Conservation (phyloP, 2,329 filamentous ascomycete genomes). For the Apiospora rasikravindrae region DNA sequence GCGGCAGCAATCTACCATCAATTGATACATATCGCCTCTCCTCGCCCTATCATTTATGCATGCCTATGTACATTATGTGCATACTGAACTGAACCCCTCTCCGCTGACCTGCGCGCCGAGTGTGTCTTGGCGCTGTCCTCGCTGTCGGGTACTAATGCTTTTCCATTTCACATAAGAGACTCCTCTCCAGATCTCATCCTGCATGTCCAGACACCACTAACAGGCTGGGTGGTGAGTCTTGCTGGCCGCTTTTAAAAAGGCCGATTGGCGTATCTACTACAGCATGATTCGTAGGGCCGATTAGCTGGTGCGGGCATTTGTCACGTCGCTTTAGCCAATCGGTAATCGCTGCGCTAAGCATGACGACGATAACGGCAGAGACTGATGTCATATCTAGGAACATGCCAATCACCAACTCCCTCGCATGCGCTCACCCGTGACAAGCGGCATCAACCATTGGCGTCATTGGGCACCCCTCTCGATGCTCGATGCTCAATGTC, state of each 20-base stretch:
- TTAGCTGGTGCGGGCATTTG: background rate
- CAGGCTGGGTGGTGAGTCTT: background rate
- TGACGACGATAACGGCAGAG: background rate
- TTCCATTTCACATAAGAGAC: background rate
- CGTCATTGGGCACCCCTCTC: background rate
- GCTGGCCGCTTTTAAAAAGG: slow-evolving; percentile 6
- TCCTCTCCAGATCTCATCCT: background rate
- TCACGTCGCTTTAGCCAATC: slow-evolving; percentile 12
- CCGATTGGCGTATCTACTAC: slow-evolving; percentile 7
- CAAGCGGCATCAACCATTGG: background rate
- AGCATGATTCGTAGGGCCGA: slow-evolving; percentile 1
- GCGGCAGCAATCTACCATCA: background rate
- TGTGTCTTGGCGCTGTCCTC: background rate
- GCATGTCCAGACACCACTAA: background rate
- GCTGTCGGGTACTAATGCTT: background rate
- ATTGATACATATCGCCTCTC: background rate
- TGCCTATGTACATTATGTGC: background rate
- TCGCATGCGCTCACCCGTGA: background rate
- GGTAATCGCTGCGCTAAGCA: background rate
- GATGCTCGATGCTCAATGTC: background rate
- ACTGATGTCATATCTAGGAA: background rate
- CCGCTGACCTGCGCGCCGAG: background rate
- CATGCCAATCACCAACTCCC: background rate
- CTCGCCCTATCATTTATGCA: background rate
- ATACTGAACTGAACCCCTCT: background rate